Conservation (phyloP, 306 rosid genomes). For the Lotus japonicus region DNA sequence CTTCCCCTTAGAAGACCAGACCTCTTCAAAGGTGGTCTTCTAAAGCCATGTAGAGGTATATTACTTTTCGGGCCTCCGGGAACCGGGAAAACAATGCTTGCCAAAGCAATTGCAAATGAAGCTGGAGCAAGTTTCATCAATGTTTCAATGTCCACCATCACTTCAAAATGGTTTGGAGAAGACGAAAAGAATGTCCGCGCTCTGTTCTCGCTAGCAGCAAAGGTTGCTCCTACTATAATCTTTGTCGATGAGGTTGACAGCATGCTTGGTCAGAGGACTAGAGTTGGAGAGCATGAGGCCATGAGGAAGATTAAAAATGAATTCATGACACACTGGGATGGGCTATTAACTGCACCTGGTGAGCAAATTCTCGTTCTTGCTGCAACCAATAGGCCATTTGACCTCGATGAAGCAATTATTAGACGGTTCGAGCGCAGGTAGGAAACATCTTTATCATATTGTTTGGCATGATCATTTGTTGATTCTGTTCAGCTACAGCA, state of each 20-base stretch:
- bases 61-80: slow-evolving; percentile 90
- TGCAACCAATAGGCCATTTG: slow-evolving; percentile 86
- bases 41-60: slow-evolving; percentile 75
- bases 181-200: slow-evolving; percentile 79
- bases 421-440: slow-evolving; percentile 83
- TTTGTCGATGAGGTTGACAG: slow-evolving; percentile 85
- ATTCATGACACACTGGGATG: slow-evolving; percentile 87
- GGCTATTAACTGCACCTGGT: slow-evolving; percentile 52
- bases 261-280: slow-evolving; percentile 77
- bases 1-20: slow-evolving; percentile 85
- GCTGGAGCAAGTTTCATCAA: slow-evolving; percentile 85
- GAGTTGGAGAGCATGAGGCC: slow-evolving; percentile 69
- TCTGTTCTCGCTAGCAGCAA: slow-evolving; percentile 68
- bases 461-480: not conserved
- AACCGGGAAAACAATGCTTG: slow-evolving; percentile 82
- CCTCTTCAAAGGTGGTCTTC: slow-evolving; percentile 65
- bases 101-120: slow-evolving; percentile 80
- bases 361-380: slow-evolving; percentile 68
- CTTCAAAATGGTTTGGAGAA: slow-evolving; percentile 71
- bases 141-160: slow-evolving; percentile 74
- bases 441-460: not conserved
- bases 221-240: slow-evolving; percentile 76
- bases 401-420: slow-evolving; percentile 84
- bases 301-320: slow-evolving; percentile 82
- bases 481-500: not conserved